Conservation (phyloP, 1,139 yeast genomes). For the Candida smagusa region DNA sequence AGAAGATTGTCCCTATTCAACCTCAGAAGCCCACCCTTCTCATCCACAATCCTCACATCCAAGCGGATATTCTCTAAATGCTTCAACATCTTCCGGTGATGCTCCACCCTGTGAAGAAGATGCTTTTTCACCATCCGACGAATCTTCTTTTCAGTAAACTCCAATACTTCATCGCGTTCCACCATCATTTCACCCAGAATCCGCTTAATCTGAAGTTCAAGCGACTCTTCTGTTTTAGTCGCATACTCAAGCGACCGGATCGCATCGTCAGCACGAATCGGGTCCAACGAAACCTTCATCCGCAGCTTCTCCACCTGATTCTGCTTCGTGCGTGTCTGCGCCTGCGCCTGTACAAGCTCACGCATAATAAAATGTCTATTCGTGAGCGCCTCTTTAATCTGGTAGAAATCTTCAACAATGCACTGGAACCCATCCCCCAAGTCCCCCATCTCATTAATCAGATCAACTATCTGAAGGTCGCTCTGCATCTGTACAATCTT, state of each 20-base stretch:
- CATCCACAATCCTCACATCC: slow-evolving; percentile 75
- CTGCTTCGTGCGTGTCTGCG: slow-evolving; percentile 66
- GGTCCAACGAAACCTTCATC: slow-evolving; percentile 73
- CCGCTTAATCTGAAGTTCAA: slow-evolving; percentile 71
- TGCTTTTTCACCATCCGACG: slow-evolving; percentile 54
- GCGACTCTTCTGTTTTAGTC: slow-evolving; percentile 69
- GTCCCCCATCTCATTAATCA: slow-evolving; percentile 70
- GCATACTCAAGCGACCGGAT: slow-evolving; percentile 76
- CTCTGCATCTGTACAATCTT: slow-evolving; percentile 68
- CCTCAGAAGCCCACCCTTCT: slow-evolving; percentile 77
- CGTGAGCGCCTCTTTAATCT: slow-evolving; percentile 88
- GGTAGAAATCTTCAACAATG: slow-evolving; percentile 72
- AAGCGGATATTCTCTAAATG: slow-evolving; percentile 71
- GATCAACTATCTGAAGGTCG: slow-evolving; percentile 72
- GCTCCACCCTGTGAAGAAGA: slow-evolving; percentile 73
- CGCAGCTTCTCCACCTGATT: slow-evolving; percentile 72
- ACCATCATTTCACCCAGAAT: slow-evolving; percentile 83
- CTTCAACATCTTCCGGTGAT: slow-evolving; percentile 76
- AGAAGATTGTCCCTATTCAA: slow-evolving; percentile 71
- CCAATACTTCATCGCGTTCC: slow-evolving; percentile 60
- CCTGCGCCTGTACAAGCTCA: slow-evolving; percentile 78
- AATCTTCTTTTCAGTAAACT: slow-evolving; percentile 55
- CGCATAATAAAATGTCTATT: slow-evolving; percentile 91
- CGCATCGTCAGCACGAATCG: slow-evolving; percentile 89
- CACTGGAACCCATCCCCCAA: slow-evolving; percentile 72